phyloP scores from a whole-genome alignment of 345 rosid genomes.

The Hibiscus tridactylites region DNA sequence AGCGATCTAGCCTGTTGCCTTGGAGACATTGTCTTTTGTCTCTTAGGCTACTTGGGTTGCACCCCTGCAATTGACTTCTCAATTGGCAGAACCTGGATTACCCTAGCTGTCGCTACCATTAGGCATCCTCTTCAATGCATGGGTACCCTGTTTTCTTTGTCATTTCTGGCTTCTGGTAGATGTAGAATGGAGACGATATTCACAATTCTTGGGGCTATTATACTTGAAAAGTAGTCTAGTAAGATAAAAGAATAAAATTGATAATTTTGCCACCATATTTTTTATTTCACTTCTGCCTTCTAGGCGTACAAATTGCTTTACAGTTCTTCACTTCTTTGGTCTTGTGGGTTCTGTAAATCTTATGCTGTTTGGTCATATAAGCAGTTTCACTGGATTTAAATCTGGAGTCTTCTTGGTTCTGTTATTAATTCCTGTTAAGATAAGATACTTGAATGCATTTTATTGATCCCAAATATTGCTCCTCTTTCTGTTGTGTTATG shows the following conservation, averaged over 20 bases:
- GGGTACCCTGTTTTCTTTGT: background rate
- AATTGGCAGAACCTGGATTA: background rate
- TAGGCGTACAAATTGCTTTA: background rate
- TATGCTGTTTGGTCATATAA: background rate
- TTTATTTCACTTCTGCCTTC: background rate
- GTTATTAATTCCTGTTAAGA: background rate
- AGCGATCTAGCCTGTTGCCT: background rate
- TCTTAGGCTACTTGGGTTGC: background rate
- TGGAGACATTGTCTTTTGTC: background rate
- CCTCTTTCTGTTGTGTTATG: background rate
- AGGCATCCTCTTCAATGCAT: background rate
- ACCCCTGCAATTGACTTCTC: background rate
- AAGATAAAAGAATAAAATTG: background rate
- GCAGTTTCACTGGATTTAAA: background rate
- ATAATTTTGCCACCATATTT: background rate
- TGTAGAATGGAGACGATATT: background rate
- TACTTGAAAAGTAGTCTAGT: background rate
- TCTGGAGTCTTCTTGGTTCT: background rate
- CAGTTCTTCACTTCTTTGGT: background rate
- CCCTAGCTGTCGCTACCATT: background rate
- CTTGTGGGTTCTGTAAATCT: background rate
- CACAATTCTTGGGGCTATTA: background rate
- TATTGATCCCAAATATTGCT: background rate
- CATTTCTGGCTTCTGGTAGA: background rate
- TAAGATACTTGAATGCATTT: background rate